Percentiles rank a stretch among this genome's conserved stretches.
Evolutionary conservation across 2,329 filamentous ascomycete species (phyloP).

Genomic region (Pseudogymnoascus sp.): DNA sequence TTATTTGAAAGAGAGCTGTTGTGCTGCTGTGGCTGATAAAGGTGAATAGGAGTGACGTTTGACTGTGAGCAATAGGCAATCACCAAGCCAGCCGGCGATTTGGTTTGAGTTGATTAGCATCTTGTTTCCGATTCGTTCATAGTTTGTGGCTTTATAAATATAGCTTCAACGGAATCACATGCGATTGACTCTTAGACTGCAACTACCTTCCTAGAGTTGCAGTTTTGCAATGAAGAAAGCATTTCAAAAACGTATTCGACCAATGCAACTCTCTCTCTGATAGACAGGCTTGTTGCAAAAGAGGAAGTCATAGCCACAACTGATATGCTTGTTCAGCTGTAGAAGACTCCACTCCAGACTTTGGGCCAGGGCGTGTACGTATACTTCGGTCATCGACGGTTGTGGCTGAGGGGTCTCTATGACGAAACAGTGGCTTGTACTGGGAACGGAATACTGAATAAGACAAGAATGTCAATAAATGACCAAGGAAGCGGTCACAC

Average conservation of each 20-base stretch:
- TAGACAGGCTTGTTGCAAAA: not conserved
- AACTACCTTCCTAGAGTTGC: not conserved
- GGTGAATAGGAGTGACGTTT: not conserved
- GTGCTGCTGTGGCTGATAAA: not conserved
- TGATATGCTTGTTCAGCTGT: slow-evolving; percentile 1
- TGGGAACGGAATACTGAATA: slow-evolving; percentile 7
- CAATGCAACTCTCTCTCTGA: not conserved
- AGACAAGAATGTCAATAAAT: slow-evolving; percentile 5
- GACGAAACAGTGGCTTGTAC: slow-evolving; percentile 7
- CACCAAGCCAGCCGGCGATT: not conserved
- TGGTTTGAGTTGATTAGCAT: not conserved
- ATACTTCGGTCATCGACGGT: not conserved
- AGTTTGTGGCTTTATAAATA: not conserved
- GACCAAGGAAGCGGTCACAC: not conserved
- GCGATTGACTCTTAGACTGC: not conserved
- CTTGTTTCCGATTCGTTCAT: not conserved
- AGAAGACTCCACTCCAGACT: not conserved
- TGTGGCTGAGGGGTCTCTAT: slow-evolving; percentile 1
- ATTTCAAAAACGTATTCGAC: not conserved
- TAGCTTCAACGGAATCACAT: not conserved
- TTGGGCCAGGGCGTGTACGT: not conserved
- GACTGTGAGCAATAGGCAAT: not conserved
- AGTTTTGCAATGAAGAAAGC: not conserved
- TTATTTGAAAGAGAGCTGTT: not conserved
- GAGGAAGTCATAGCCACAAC: not conserved